Percentiles rank a stretch among this genome's conserved stretches.
phyloP scores from a whole-genome alignment of 108 stramenopile species.

The Nannochloropsis oceanica region DNA sequence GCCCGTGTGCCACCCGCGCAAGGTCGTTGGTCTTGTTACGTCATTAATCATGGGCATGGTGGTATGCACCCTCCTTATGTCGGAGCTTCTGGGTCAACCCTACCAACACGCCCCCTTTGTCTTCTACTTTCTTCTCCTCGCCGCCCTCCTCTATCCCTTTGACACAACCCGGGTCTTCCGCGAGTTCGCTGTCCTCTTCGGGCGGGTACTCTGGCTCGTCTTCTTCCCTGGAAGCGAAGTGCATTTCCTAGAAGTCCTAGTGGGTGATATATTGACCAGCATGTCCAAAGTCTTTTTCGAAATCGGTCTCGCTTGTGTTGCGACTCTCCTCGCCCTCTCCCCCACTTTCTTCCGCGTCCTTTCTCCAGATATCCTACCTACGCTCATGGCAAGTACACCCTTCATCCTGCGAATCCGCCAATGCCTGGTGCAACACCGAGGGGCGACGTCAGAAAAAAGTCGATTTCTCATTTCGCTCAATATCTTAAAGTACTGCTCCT shows the following conservation, averaged over 20 bases:
- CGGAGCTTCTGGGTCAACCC: not conserved
- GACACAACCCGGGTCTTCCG: not conserved
- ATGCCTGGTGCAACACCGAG: constrained; percentile 17
- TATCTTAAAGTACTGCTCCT: constrained; percentile 21
- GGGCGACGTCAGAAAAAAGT: not conserved
- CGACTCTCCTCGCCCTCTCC: not conserved
- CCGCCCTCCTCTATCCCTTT: not conserved
- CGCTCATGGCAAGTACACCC: not conserved
- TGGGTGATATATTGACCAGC: constrained; percentile 23
- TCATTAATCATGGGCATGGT: not conserved
- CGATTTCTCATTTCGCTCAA: constrained; percentile 11
- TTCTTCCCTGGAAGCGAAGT: constrained; percentile 21
- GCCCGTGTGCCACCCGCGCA: not conserved
- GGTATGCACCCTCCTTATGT: not conserved
- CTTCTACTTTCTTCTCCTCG: not conserved
- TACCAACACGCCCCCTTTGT: not conserved
- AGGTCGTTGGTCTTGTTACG: not conserved
- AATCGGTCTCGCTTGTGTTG: constrained; percentile 3
- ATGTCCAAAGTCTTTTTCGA: constrained; percentile 21
- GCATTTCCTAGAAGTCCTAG: constrained; percentile 26
- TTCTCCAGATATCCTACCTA: not conserved
- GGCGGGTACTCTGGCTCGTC: not conserved
- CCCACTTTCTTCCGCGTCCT: not conserved
- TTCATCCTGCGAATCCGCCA: constrained; percentile 23
- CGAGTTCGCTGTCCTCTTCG: not conserved